phyloP scores from a whole-genome alignment of 2,329 filamentous ascomycete species.

The Claviceps pazoutovae region DNA sequence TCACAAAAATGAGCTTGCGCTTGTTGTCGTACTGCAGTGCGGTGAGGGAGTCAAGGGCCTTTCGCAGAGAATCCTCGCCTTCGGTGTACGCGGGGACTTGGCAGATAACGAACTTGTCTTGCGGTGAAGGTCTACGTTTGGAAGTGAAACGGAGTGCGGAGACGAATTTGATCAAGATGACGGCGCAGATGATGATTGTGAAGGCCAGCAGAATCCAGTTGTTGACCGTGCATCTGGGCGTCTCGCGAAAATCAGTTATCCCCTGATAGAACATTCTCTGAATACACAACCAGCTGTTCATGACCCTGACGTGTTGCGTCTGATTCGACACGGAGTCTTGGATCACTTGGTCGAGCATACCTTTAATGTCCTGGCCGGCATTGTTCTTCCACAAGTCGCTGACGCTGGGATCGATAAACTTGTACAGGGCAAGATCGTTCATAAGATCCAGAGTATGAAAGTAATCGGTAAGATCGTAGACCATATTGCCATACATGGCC shows the following conservation, averaged over 20 bases:
- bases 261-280: conserved; percentile 74
- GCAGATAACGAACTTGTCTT: conserved; percentile 98
- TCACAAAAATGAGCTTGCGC: conserved; percentile 87
- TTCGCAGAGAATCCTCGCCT: conserved; percentile 86
- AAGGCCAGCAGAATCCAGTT: conserved; percentile 83
- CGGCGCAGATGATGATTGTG: conserved; percentile 65
- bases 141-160: conserved; percentile 87
- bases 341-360: conserved; percentile 43
- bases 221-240: conserved; percentile 67
- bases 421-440: conserved; percentile 42
- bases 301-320: conserved; percentile 35
- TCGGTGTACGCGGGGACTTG: conserved; percentile 97
- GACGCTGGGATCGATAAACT: conserved; percentile 59
- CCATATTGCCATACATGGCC: conserved; percentile 59
- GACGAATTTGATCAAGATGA: conserved; percentile 81
- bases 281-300: conserved; percentile 65
- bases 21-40: conserved; percentile 97
- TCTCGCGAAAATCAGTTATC: conserved; percentile 69
- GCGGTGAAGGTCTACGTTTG: conserved; percentile 74
- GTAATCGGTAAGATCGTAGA: conserved; percentile 91
- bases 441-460: conserved; percentile 56
- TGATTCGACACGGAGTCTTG: conserved; percentile 33
- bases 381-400: conserved; percentile 57
- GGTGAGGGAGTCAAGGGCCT: conserved; percentile 86
- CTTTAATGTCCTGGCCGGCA: conserved; percentile 65